A percentile compares a stretch with the other conserved stretches of the same genome.
These are phyloP conservation scores for Hypoxylon sp. DNA, from an alignment of 2,329 filamentous ascomycete genomes.

Conservation along the genomic window DNA sequence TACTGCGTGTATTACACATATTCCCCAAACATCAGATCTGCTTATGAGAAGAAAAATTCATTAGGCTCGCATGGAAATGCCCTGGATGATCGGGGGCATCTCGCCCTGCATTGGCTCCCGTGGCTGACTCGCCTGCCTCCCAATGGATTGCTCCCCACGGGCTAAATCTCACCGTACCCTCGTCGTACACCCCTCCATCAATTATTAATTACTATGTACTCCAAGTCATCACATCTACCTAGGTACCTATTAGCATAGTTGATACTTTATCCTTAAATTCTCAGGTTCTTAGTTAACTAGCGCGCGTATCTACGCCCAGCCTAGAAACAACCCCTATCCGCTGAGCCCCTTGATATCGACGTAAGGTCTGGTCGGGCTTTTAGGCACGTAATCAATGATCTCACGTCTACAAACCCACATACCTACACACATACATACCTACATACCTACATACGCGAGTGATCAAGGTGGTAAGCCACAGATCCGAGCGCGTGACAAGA, in stretches of 20 bases:
- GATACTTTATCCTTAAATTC: slow-evolving; percentile 10
- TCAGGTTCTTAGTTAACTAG: slow-evolving; percentile 1
- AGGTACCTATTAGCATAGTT: too few relatives aligned
- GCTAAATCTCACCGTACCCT: not conserved
- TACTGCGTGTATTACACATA: slow-evolving; percentile 2
- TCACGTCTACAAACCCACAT: slow-evolving; percentile 17
- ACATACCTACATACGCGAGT: slow-evolving; percentile 3
- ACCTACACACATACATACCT: not conserved
- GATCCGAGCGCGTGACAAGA: not conserved
- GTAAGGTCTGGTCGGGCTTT: slow-evolving; percentile 38
- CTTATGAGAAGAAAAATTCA: not conserved
- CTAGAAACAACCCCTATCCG: not conserved
- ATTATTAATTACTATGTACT: slow-evolving; percentile 43
- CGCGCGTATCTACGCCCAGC: not conserved
- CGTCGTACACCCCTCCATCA: slow-evolving; percentile 6
- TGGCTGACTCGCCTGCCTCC: slow-evolving; percentile 40
- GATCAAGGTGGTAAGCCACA: slow-evolving; percentile 1
- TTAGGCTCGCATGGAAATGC: slow-evolving; percentile 36
- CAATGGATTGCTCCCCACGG: slow-evolving; percentile 14
- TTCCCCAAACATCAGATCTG: not conserved
- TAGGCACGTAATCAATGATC: slow-evolving; percentile 42
- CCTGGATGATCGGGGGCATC: slow-evolving; percentile 28
- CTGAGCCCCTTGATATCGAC: not conserved
- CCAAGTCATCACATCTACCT: slow-evolving; percentile 39
- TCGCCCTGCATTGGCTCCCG: slow-evolving; percentile 44